Base-by-base conservation (phyloP, 768 basidiomycete genomes). In the Suillus clintonianus region DNA sequence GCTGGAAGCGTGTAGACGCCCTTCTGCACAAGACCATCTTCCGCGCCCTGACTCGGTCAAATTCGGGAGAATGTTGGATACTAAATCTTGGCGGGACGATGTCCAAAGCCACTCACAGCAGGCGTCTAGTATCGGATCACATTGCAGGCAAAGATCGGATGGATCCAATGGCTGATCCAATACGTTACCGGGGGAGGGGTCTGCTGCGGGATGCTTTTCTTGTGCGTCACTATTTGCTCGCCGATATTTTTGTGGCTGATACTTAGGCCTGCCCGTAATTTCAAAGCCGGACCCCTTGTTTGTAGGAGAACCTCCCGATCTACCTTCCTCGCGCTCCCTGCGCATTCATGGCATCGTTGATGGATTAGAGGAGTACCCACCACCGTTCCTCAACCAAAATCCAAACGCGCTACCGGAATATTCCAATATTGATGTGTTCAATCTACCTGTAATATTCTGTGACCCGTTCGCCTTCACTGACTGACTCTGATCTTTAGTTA, bases 1-100 rank as follows among this genome's bases (percentile, higher is more conserved):
- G 87, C 6, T 78, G 86, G 74, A 78, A 81, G 59, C 81, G 88
- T 19, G 81, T 88, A 51, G 88, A 90, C 62, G 69, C 85, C 36
- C 73, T 89, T 61, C 69, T 78, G 27, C 83, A 85, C 8, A 81
- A 72, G 55, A 82, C 84, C 30, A 68, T 86, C 59, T 89, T 88
- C 70, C 79, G 80, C 43, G 85, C 85, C 32, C 66, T 89, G 63
- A 75, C 77, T 6, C 80, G 78, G 60, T 70, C 73, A 45, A 73
- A 74, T 59, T 67, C 71, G 6, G 74, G 72, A 17, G 48, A 68
- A 19, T 70, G 71, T 45, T 82, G 81, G 80, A 67, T 71, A 22
- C 64, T 82, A 8, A 68, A 77, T 45, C 72, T 76, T 1, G 72
- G 75, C 24, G 6, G 34, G 34, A 22, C 13, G 6, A 14, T n/a